phyloP scores from a whole-genome alignment of 2,329 filamentous ascomycete species.

The Blastomyces gilchristii region DNA sequence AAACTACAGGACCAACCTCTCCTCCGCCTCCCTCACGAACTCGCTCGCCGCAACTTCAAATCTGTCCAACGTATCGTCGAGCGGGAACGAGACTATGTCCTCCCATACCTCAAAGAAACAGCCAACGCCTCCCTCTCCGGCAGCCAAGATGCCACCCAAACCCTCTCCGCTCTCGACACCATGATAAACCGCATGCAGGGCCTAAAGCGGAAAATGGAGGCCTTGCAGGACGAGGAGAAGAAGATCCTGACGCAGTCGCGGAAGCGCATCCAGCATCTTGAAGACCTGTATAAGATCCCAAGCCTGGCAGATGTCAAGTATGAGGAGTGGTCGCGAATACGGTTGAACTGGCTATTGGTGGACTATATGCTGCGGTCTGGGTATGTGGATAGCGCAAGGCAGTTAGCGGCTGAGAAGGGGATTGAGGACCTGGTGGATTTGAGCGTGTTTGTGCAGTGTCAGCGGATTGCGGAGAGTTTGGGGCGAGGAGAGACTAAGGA shows the following conservation, averaged over 20 bases:
- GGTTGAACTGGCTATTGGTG: constrained; percentile 77
- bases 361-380: constrained; percentile 83
- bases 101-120: constrained; percentile 41
- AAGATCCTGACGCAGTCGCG: constrained; percentile 64
- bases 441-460: constrained; percentile 75
- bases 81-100: constrained; percentile 38
- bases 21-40: constrained; percentile 82
- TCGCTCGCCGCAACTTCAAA: constrained; percentile 90
- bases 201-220: constrained; percentile 76
- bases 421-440: constrained; percentile 80
- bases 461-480: constrained; percentile 64
- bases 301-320: constrained; percentile 86
- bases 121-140: constrained; percentile 56
- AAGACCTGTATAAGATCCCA: constrained; percentile 68
- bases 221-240: constrained; percentile 68
- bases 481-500: constrained; percentile 60
- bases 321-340: constrained; percentile 73
- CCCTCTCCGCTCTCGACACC: constrained; percentile 69
- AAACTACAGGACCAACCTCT: constrained; percentile 72
- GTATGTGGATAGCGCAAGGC: constrained; percentile 64
- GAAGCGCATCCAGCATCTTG: constrained; percentile 68
- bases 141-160: constrained; percentile 53
- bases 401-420: constrained; percentile 61
- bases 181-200: constrained; percentile 79
- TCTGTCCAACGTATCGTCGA: constrained; percentile 47